A percentile compares a stretch with the other conserved stretches of the same genome.
Conservation (phyloP, 345 rosid genomes). For the Conringia planisiliqua region DNA sequence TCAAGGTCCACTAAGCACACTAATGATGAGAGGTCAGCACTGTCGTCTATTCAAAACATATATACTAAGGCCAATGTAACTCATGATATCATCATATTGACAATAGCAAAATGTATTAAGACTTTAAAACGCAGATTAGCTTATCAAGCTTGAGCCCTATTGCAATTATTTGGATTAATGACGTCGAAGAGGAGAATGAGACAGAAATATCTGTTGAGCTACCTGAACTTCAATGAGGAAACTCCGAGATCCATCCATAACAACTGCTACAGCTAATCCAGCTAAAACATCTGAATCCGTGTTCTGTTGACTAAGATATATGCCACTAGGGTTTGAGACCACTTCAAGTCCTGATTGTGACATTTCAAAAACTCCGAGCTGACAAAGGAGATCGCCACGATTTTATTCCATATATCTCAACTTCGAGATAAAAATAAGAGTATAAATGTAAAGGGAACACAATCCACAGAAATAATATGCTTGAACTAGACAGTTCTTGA, state of each 20-base stretch:
- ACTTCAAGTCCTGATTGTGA: constrained; percentile 64
- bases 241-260: constrained; percentile 86
- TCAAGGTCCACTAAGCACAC: neutral
- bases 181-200: neutral
- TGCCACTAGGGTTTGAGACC: constrained; percentile 80
- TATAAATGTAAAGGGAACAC: neutral
- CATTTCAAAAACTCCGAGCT: constrained; percentile 98
- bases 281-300: constrained; percentile 77
- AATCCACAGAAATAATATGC: neutral
- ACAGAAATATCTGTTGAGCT: neutral
- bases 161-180: neutral
- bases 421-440: neutral
- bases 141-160: neutral
- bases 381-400: constrained; percentile 19
- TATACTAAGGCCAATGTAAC: neutral
- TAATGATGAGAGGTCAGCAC: constrained; percentile 3
- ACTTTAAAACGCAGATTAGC: constrained; percentile 6
- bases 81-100: constrained; percentile 7
- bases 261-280: constrained; percentile 86
- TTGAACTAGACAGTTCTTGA: neutral
- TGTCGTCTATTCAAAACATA: neutral
- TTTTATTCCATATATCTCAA: neutral
- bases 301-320: constrained; percentile 66
- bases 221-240: constrained; percentile 95
- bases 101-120: neutral